Base-by-base conservation (phyloP, 2,329 filamentous ascomycete genomes). In the Claviceps monticola region DNA sequence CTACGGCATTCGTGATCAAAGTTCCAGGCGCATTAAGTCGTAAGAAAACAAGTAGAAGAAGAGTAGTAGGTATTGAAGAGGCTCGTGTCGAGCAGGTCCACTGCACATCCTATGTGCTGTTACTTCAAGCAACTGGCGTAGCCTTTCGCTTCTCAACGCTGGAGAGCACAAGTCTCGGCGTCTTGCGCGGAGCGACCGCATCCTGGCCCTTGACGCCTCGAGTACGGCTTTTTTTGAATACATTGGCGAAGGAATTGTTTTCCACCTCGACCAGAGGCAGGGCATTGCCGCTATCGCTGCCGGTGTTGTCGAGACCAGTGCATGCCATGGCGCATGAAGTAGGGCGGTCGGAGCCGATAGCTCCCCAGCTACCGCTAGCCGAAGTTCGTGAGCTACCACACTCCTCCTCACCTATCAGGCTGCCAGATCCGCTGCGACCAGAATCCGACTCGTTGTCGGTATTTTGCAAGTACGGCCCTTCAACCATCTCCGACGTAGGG, bases 131-230 rank as follows among this genome's bases (percentile, higher is more conserved):
- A 46, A 55, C 51, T 11, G 60, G 58, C 36, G 60, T 56, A 13
- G 62, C 56, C 76, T 88, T 94, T 68, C 89, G 86, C 80, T 95
- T 95, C 74, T 95, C 89, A 56, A 83, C 85, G 66, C 83, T 90
- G 58, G 86, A 90, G 58, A 96, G 78, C 58, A 96, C 85, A 64
- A 95, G 80, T 75, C 89, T 84, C 51, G 88, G 85, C 59, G 85
- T 86, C 74, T 84, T 90, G 69, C 88, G 87, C 69, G 88, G 82
- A 54, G 77, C 74, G 57, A 79, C 75, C 43, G 71, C 71, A 60
- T 81, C 75, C 56, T 78, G 68, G 39, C 61, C 67, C 65, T 82
- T 77, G 69, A 72, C 66, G 47, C 70, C 67, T 63, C 73, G 66
- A 64, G 74, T 67, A 60, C 71, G 65, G 54, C 72, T 74, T 52